phyloP scores from a whole-genome alignment of 108 stramenopile species.

The Nannochloropsis gaditana region DNA sequence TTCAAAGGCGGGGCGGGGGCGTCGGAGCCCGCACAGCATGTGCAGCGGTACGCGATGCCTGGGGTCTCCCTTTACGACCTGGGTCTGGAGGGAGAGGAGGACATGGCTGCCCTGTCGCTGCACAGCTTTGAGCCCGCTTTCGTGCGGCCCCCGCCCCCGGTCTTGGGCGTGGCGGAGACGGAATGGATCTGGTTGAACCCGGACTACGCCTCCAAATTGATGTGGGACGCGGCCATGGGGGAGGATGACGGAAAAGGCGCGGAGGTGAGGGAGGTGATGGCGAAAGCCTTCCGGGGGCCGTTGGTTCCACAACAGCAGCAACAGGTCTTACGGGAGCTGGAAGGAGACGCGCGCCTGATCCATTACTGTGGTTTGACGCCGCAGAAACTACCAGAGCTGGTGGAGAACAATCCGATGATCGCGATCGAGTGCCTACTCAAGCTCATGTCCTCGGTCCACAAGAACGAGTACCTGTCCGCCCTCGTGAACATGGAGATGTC shows the following conservation, averaged over 20 bases:
- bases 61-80: slow-evolving; percentile 41
- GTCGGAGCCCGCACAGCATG: neutral
- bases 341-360: slow-evolving; percentile 45
- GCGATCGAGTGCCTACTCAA: slow-evolving; percentile 81
- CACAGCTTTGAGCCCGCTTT: slow-evolving; percentile 51
- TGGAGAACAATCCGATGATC: slow-evolving; percentile 90
- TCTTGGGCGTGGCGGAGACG: slow-evolving; percentile 35
- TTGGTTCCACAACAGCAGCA: slow-evolving; percentile 52
- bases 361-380: slow-evolving; percentile 70
- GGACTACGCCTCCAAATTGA: slow-evolving; percentile 54
- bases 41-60: neutral
- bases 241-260: slow-evolving; percentile 45
- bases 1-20: neutral
- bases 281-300: slow-evolving; percentile 53
- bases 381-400: slow-evolving; percentile 77
- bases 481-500: slow-evolving; percentile 96
- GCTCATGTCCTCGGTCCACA: slow-evolving; percentile 57
- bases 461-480: slow-evolving; percentile 71
- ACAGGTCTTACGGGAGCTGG: slow-evolving; percentile 49
- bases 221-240: slow-evolving; percentile 56
- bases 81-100: slow-evolving; percentile 30
- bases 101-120: slow-evolving; percentile 32
- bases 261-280: slow-evolving; percentile 55
- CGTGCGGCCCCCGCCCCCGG: slow-evolving; percentile 51
- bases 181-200: slow-evolving; percentile 58